Base-by-base conservation (phyloP, 139 green algal genomes). In the Chlorella sp. region DNA sequence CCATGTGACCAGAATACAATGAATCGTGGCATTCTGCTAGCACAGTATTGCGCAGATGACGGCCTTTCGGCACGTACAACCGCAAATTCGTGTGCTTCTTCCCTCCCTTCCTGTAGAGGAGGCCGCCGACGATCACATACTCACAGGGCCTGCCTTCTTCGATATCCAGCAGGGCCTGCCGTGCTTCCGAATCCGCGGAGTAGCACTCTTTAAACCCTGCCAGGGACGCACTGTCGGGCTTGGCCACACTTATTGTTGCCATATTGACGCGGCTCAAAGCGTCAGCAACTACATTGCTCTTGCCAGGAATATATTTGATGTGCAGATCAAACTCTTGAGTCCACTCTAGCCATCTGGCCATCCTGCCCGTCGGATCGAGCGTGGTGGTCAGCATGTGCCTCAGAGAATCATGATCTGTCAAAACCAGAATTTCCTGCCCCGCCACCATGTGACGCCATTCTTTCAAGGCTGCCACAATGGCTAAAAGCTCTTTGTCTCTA, bases 401-500 rank as follows among this genome's bases (percentile, higher is more conserved):
- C 1, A 92, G 69, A 8, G 86, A 68, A 9, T 86, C 30, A 67
- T 92, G 86, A 67, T 94, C 90, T 74, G 90, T 88, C 19, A 87
- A 85, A 17, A 90, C 22, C 3, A 54, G 77, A 34, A 86, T n/a
- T 3, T 56, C 44, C 28, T 34, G 51, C 6, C 85, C 85, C 22
- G 87, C 62, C 0, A 93, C 58, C 40, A 91, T 92, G 44, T 81
- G 81, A 14, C 89, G 46, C 90, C 88, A 94, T n/a, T 88, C 4
- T 14, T 80, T 56, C 3, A 90, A 32, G 1, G 83, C 76, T 17
- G 85, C 30, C 5, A 90, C 70, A 28, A 93, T 78, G 28, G 75
- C 92, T 0, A 93, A 58, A 43, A 92, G 58, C n/a, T 94, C 88
- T 20, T 89, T 88, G 22, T 93, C 90, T n/a, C 43, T 65, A 22